Conservation (phyloP, 495 filamentous ascomycete genomes). For the Diplogelasinospora grovesii region DNA sequence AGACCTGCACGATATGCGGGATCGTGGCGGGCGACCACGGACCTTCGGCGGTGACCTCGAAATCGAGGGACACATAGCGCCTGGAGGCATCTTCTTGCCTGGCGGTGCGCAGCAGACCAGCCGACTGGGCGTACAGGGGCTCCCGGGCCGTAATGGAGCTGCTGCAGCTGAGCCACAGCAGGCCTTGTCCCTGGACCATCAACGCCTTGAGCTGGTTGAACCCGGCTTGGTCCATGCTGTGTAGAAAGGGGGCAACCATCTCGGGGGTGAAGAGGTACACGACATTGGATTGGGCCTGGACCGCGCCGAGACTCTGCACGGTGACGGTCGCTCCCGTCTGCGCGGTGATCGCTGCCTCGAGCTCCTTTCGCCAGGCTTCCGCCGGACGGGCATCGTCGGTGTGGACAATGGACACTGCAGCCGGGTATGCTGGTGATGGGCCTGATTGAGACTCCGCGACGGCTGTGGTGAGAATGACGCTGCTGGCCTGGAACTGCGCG, state of each 20-base stretch:
- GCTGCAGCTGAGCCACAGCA: slow-evolving; percentile 18
- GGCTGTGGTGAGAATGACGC: slow-evolving; percentile 8
- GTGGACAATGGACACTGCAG: background rate
- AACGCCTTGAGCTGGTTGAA: slow-evolving; percentile 9
- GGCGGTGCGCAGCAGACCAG: slow-evolving; percentile 12
- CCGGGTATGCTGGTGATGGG: too few species aligned
- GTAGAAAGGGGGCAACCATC: slow-evolving; percentile 8
- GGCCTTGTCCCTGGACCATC: slow-evolving; percentile 2
- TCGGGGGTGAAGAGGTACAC: slow-evolving; percentile 15
- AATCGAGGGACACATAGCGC: slow-evolving; percentile 11
- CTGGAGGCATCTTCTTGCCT: slow-evolving; percentile 11
- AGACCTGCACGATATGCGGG: background rate
- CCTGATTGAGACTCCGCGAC: background rate
- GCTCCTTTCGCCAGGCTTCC: slow-evolving; percentile 7
- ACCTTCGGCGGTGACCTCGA: background rate
- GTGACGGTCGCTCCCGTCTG: background rate
- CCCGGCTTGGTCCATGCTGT: slow-evolving; percentile 1
- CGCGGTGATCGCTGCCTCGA: background rate
- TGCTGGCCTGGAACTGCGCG: slow-evolving; percentile 1
- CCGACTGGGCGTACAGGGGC: slow-evolving; percentile 3
- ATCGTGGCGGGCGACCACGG: background rate
- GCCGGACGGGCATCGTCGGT: background rate
- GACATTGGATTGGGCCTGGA: slow-evolving; percentile 3
- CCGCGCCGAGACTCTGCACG: background rate
- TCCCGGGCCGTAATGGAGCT: background rate